Conservation (phyloP, 1,284 basidiomycete genomes). For the Microbotryum violaceum region DNA sequence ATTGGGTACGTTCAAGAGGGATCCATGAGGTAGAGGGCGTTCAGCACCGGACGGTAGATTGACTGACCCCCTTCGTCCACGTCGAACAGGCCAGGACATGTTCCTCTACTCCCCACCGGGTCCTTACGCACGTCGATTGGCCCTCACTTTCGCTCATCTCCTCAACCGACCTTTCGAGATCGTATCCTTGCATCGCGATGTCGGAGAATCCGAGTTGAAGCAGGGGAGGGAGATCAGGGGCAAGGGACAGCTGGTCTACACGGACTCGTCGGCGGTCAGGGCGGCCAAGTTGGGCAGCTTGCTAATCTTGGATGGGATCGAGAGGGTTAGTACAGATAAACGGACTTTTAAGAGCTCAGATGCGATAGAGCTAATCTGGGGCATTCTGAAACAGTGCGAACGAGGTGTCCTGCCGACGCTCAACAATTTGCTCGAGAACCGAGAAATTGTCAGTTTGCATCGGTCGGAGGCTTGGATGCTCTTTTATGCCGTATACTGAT, state of each 20-base stretch:
- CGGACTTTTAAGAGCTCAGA: no score
- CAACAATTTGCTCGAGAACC: constrained; percentile 42
- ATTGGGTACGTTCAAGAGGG: constrained; percentile 3
- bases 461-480: no score
- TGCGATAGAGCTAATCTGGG: no score
- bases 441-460: constrained; percentile 20
- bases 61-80: not conserved
- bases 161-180: constrained; percentile 35
- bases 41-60: no score
- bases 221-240: constrained; percentile 37
- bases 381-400: constrained; percentile 6
- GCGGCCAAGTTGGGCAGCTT: constrained; percentile 42
- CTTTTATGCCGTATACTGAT: constrained; percentile 19
- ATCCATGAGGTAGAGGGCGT: no score
- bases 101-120: constrained; percentile 39
- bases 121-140: constrained; percentile 41
- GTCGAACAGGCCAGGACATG: constrained; percentile 19
- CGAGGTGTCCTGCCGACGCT: constrained; percentile 31
- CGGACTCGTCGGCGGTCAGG: constrained; percentile 40
- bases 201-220: constrained; percentile 42
- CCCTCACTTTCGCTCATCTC: constrained; percentile 37
- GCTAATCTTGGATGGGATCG: constrained; percentile 42
- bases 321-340: constrained; percentile 28
- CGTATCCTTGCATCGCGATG: constrained; percentile 41
- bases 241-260: constrained; percentile 39